phyloP scores from a whole-genome alignment of 164 flowering plant genomes.

The Kingdonia uniflora region DNA sequence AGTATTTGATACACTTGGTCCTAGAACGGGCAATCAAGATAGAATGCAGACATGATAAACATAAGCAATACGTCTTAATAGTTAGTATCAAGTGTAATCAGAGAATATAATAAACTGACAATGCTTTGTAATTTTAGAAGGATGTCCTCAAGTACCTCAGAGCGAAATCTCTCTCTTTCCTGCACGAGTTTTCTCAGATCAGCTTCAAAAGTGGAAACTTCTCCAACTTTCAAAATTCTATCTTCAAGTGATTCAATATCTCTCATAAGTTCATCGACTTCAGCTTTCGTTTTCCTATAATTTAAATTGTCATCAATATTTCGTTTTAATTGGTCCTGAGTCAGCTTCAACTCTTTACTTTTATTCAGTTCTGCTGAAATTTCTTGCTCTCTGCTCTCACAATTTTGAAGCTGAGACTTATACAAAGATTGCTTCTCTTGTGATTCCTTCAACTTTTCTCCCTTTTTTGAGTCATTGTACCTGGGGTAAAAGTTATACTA shows the following conservation, averaged over 20 bases:
- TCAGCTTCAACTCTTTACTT: conserved; percentile 43
- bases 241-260: conserved; percentile 81
- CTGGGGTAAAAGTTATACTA: conserved; percentile 23
- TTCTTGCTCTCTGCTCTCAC: conserved; percentile 43
- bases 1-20: no score
- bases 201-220: conserved; percentile 48
- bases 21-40: no score
- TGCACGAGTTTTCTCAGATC: conserved; percentile 41
- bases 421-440: conserved; percentile 48
- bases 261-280: conserved; percentile 51
- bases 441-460: conserved; percentile 56
- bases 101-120: no score
- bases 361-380: conserved; percentile 44
- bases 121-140: no score
- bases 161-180: conserved; percentile 78
- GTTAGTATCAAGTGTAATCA: no score
- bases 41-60: no score
- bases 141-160: conserved; percentile 71
- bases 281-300: conserved; percentile 67
- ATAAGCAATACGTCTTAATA: no score
- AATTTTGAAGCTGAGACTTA: conserved; percentile 50
- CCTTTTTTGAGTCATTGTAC: conserved; percentile 58
- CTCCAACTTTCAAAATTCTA: conserved; percentile 51
- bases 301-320: conserved; percentile 82
- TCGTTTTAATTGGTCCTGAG: conserved; percentile 57